Evolutionary conservation across 305 asterid genomes (phyloP).

Genomic region (Galium porrigens): DNA sequence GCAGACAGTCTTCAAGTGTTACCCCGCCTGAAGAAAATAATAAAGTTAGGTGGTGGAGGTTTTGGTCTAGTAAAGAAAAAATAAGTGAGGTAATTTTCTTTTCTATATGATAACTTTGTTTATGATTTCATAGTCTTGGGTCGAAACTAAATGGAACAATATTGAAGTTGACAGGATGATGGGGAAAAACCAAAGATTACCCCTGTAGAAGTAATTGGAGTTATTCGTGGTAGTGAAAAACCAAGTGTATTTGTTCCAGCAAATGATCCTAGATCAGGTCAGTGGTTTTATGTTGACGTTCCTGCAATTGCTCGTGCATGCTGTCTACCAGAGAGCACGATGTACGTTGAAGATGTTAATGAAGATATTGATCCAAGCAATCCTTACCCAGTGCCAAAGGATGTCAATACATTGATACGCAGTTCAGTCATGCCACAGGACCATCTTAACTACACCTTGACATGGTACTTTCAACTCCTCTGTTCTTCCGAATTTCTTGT

Average conservation of each 20-base stretch:
- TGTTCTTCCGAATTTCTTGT: conserved; percentile 6
- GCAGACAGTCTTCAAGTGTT: conserved; percentile 21
- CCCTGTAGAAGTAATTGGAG: conserved; percentile 56
- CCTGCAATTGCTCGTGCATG: conserved; percentile 63
- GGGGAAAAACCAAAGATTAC: conserved; percentile 17
- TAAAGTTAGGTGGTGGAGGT: conserved; percentile 41
- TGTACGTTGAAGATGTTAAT: conserved; percentile 60
- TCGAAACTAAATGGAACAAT: conserved; percentile 20
- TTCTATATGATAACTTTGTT: conserved; percentile 14
- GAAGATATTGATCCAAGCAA: conserved; percentile 52
- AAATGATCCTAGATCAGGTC: conserved; percentile 62
- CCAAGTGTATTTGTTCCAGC: conserved; percentile 96
- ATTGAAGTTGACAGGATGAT: conserved; percentile 39
- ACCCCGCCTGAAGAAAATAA: conserved; percentile 29
- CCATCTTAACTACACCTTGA: conserved; percentile 69
- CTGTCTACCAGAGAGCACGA: conserved; percentile 57
- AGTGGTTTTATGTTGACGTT: conserved; percentile 90
- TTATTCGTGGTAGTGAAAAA: conserved; percentile 72
- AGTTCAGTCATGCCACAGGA: conserved; percentile 93
- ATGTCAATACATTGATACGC: conserved; percentile 42
- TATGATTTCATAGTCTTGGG: conserved; percentile 9
- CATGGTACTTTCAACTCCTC: conserved; percentile 45
- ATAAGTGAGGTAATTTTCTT: conserved; percentile 28
- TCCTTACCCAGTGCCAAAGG: conserved; percentile 85
- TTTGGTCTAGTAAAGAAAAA: conserved; percentile 41